These are phyloP conservation scores for Yamadazyma epiphylla DNA, from an alignment of 1,139 yeast species.

Conservation along the genomic window DNA sequence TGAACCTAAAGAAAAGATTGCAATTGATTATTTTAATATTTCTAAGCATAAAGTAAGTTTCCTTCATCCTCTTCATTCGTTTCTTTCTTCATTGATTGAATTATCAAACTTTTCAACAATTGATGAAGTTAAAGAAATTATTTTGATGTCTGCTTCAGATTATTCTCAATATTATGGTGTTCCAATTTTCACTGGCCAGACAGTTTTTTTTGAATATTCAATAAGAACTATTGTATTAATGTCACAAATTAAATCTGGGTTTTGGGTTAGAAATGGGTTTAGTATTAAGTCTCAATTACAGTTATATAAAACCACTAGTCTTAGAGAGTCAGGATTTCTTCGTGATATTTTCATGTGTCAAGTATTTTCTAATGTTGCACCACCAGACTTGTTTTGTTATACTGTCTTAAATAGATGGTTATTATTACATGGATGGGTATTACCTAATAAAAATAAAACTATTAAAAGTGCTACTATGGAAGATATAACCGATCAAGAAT, in stretches of 20 bases:
- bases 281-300: constrained; percentile 76
- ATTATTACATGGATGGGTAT: constrained; percentile 49
- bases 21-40: constrained; percentile 22
- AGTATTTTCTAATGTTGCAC: constrained; percentile 52
- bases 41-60: constrained; percentile 56
- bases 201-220: constrained; percentile 65
- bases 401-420: constrained; percentile 72
- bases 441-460: constrained; percentile 2
- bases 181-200: constrained; percentile 7
- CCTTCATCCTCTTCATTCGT: constrained; percentile 77
- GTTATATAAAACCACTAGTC: constrained; percentile 75
- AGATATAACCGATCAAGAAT: not conserved
- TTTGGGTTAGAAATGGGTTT: constrained; percentile 59
- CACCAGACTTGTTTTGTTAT: constrained; percentile 55
- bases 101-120: constrained; percentile 32
- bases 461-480: not conserved
- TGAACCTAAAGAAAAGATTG: constrained; percentile 21
- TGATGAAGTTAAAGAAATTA: constrained; percentile 14
- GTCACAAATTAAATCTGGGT: constrained; percentile 56
- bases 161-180: not conserved
- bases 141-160: constrained; percentile 10
- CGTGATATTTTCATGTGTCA: constrained; percentile 77
- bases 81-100: constrained; percentile 69
- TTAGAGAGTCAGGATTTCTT: constrained; percentile 77
- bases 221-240: constrained; percentile 61